These are phyloP conservation scores for Quercus robur DNA, from an alignment of 306 rosid genomes.

Conservation along the genomic window DNA sequence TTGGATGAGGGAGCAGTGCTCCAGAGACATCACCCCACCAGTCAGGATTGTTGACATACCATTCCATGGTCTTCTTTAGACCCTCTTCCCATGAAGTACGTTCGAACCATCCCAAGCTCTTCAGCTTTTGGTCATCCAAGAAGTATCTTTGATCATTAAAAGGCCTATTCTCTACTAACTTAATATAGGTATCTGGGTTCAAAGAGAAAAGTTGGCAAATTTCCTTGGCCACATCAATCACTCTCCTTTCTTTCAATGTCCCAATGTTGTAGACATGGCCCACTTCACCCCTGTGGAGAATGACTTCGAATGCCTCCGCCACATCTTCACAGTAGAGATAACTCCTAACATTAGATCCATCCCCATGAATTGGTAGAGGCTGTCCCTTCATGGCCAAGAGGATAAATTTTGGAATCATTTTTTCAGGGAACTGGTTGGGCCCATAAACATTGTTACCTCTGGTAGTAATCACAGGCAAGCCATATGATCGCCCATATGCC, in stretches of 20 bases:
- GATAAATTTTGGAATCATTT: conserved; percentile 55
- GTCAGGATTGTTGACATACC: conserved; percentile 49
- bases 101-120: conserved; percentile 51
- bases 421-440: conserved; percentile 62
- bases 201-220: conserved; percentile 45
- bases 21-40: conserved; percentile 76
- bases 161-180: conserved; percentile 52
- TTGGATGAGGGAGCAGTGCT: conserved; percentile 62
- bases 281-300: conserved; percentile 57
- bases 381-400: conserved; percentile 59
- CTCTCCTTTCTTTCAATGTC: conserved; percentile 55
- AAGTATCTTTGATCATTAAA: conserved; percentile 61
- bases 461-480: conserved; percentile 54
- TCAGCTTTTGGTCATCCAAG: conserved; percentile 52
- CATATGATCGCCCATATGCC: conserved; percentile 61
- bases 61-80: conserved; percentile 48
- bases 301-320: conserved; percentile 60
- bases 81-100: conserved; percentile 56
- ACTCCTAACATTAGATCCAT: conserved; percentile 64
- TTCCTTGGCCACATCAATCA: conserved; percentile 55
- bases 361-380: conserved; percentile 58
- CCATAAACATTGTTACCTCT: conserved; percentile 63
- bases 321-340: conserved; percentile 60
- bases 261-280: conserved; percentile 70
- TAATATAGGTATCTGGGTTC: conserved; percentile 35